phyloP scores from a whole-genome alignment of 2,329 filamentous ascomycete species.

The Fusarium goolgardi region DNA sequence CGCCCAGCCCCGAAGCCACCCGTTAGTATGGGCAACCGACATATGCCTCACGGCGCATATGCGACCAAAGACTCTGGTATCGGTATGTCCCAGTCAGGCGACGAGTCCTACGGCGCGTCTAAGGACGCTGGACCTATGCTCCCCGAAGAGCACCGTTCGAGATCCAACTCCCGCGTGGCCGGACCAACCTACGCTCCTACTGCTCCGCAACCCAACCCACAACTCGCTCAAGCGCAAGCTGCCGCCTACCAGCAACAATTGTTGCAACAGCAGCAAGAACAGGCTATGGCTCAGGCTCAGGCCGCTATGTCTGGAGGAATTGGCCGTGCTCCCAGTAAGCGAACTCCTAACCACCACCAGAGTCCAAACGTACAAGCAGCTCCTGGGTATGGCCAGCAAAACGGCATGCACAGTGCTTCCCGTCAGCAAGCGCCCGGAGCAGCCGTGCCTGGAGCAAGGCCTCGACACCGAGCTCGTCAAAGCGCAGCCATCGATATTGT shows the following conservation, averaged over 20 bases:
- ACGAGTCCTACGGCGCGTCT: constrained; percentile 64
- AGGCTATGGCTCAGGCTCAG: constrained; percentile 82
- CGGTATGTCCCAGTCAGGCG: constrained; percentile 67
- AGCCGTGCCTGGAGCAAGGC: constrained; percentile 66
- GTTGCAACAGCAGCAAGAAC: constrained; percentile 86
- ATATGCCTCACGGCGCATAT: constrained; percentile 63
- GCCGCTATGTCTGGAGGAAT: constrained; percentile 79
- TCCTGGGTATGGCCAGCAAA: constrained; percentile 49
- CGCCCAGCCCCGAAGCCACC: constrained; percentile 92
- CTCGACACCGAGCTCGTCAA: constrained; percentile 81
- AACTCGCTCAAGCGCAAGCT: constrained; percentile 54
- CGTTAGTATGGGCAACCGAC: constrained; percentile 67
- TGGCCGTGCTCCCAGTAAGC: constrained; percentile 79
- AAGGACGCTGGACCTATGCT: constrained; percentile 71
- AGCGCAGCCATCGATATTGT: constrained; percentile 86
- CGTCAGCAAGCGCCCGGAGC: constrained; percentile 54
- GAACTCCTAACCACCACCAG: constrained; percentile 58
- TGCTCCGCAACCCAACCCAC: constrained; percentile 51
- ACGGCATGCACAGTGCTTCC: constrained; percentile 50
- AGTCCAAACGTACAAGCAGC: constrained; percentile 42
- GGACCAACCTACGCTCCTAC: constrained; percentile 64
- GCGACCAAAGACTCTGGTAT: constrained; percentile 72
- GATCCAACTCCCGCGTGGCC: constrained; percentile 74
- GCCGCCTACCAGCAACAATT: constrained; percentile 70
- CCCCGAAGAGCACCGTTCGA: constrained; percentile 73